phyloP scores from a whole-genome alignment of 225 moss, liverwort and hornwort species.

The Sphagnum contortum region DNA sequence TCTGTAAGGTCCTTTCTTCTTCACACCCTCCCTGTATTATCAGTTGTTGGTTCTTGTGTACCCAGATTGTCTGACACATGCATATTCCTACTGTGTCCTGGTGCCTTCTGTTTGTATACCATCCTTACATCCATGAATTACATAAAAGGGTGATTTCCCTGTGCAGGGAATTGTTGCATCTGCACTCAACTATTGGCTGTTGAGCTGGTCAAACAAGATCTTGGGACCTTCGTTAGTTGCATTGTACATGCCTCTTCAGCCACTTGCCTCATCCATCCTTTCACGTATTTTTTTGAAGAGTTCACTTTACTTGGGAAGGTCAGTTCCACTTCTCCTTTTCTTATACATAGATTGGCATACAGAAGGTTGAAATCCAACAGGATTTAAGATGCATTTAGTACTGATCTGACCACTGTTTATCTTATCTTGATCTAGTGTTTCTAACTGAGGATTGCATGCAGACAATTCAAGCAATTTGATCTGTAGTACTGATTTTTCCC shows the following conservation, averaged over 20 bases:
- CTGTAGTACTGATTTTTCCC: no score
- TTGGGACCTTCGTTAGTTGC: constrained; percentile 86
- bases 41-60: background rate
- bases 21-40: background rate
- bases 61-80: no score
- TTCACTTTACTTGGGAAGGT: constrained; percentile 78
- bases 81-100: no score
- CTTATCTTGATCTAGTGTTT: background rate
- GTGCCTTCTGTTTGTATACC: background rate
- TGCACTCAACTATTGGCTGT: constrained; percentile 73
- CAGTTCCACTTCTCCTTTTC: constrained; percentile 4
- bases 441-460: background rate
- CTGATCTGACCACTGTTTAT: background rate
- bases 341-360: background rate
- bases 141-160: background rate
- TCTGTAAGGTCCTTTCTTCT: constrained; percentile 35
- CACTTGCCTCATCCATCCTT: constrained; percentile 62
- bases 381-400: no score
- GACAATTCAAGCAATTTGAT: no score
- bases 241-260: constrained; percentile 85
- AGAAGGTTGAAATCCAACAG: background rate
- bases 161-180: constrained; percentile 80
- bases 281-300: constrained; percentile 72
- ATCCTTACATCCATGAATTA: background rate
- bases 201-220: constrained; percentile 70